These are phyloP conservation scores for Xylaria sp. DNA, from an alignment of 495 filamentous ascomycete species.

Conservation along the genomic window DNA sequence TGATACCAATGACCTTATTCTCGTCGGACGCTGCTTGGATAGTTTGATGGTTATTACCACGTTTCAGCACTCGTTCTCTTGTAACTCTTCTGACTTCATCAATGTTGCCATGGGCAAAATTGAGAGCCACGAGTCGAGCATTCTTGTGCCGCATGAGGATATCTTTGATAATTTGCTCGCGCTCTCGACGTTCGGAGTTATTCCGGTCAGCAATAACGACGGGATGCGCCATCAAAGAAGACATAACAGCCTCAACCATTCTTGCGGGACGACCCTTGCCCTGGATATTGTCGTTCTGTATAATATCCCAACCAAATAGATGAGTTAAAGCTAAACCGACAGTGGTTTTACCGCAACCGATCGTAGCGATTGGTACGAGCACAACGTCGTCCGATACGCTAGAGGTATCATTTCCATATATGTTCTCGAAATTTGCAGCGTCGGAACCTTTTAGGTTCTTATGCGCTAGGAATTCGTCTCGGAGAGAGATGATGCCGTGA, in stretches of 20 bases:
- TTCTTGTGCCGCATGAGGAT: constrained; percentile 63
- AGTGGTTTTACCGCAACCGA: constrained; percentile 97
- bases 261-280: constrained; percentile 73
- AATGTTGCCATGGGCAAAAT: constrained; percentile 82
- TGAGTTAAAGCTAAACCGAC: constrained; percentile 80
- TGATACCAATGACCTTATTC: constrained; percentile 81
- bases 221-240: constrained; percentile 62
- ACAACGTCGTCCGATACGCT: constrained; percentile 70
- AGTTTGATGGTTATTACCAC: constrained; percentile 97
- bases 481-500: constrained; percentile 93
- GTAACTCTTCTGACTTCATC: constrained; percentile 76
- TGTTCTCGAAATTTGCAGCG: constrained; percentile 53
- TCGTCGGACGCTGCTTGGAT: constrained; percentile 79
- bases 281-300: constrained; percentile 97
- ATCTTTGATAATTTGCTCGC: constrained; percentile 85
- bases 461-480: constrained; percentile 82
- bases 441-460: constrained; percentile 86
- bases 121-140: constrained; percentile 83
- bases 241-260: constrained; percentile 72
- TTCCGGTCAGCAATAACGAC: constrained; percentile 94
- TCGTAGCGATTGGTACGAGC: constrained; percentile 84
- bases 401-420: constrained; percentile 32
- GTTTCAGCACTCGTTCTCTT: constrained; percentile 75
- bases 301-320: constrained; percentile 90
- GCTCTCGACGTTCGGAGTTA: constrained; percentile 87